These are phyloP conservation scores for Microbotryum silenes-acaulis DNA, from an alignment of 1,284 basidiomycete species.

Conservation along the genomic window DNA sequence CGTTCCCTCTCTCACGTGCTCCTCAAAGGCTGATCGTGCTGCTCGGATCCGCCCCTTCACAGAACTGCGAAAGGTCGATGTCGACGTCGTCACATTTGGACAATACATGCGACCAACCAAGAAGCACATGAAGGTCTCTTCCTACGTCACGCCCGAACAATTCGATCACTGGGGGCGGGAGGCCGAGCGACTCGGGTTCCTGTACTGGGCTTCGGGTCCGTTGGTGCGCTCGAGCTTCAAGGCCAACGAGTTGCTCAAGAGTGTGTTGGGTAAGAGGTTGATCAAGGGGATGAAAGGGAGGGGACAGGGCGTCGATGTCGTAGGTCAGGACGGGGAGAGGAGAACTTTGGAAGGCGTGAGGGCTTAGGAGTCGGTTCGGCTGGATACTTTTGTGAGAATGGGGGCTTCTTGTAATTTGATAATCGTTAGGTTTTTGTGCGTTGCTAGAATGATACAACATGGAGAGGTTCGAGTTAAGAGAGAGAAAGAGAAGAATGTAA, in stretches of 20 bases:
- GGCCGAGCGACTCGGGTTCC: constrained; percentile 88
- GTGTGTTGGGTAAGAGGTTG: constrained; percentile 26
- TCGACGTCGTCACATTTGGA: constrained; percentile 98
- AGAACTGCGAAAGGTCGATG: constrained; percentile 80
- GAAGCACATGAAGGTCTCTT: constrained; percentile 96
- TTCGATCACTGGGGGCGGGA: constrained; percentile 85
- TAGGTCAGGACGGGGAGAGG: constrained; percentile 7
- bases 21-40: not conserved
- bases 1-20: constrained; percentile 1
- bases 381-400: too few relatives aligned
- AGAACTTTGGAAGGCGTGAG: constrained; percentile 19
- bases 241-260: constrained; percentile 48
- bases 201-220: constrained; percentile 95
- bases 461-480: too few relatives aligned
- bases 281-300: constrained; percentile 34
- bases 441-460: too few relatives aligned
- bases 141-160: constrained; percentile 87
- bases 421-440: too few relatives aligned
- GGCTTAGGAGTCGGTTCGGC: constrained; percentile 4
- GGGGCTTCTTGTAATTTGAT: too few relatives aligned
- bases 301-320: constrained; percentile 7
- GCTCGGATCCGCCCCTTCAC: constrained; percentile 11
- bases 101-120: constrained; percentile 99
- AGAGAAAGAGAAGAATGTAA: too few relatives aligned
- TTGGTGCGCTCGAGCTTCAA: constrained; percentile 95